Base-by-base conservation (phyloP, 345 rosid species). In the Salix viminalis region DNA sequence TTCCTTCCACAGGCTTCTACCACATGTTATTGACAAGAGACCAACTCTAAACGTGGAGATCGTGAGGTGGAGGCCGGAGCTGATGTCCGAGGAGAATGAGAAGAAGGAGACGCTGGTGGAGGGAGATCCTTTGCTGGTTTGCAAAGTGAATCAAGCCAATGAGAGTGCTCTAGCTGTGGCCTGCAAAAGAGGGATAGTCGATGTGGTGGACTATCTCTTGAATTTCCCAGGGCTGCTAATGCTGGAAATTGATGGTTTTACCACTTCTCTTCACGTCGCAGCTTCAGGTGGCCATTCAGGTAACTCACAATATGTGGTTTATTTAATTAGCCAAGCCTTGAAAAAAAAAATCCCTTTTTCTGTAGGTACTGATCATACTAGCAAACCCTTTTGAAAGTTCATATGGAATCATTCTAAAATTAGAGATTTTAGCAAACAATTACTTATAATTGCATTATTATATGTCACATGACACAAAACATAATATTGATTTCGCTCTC, bases 221-320 rank as follows among this genome's bases (percentile, higher is more conserved):
- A 50, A 37, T 15, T 68, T 42, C 70, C 86, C 75, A 10, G 21
- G 62, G 72, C 15, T 87, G 46, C 62, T 87, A 41, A 73, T 67
- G 74, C 32, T 70, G 79, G 90, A 87, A 65, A 52, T 81, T 23
- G 88, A 85, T 75, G 79, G 73, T 0, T 21, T 18, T 7, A 72
- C 77, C 32, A 80, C 87, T 39, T 85, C 86, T 71, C 85, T 85
- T 42, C 88, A 87, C 44, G 81, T 28, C 70, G 85, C 90, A 14
- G 88, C 88, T 66, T 61, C 18, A 4, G 76, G 79, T 50, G 90
- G 90, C 1, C 76, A 83, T 52, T 70, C 83, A 26, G 90, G 90
- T 87, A 77, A 70, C 14, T 54, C 6, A 14, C 24, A 4, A 41
- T 11, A 2, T 41, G 44, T 10, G 3, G 3, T 41, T 41, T 9